Conservation (phyloP, 164 flowering plant species). For the Saururus chinensis region DNA sequence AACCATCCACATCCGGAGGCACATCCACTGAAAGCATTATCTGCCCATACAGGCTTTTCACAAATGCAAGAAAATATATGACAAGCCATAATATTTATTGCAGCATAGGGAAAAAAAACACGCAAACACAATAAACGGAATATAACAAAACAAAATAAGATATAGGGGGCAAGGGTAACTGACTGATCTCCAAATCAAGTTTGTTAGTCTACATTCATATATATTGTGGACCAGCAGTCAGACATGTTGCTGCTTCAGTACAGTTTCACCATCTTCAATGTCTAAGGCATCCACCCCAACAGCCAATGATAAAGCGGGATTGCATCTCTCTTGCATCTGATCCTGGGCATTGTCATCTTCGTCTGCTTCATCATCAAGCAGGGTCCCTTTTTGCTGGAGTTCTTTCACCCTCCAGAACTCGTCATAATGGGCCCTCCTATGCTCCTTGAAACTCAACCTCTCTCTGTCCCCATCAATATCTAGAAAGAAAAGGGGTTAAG, state of each 20-base stretch:
- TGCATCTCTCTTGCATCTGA: slow-evolving; percentile 3
- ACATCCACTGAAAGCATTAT: no score
- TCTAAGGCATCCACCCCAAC: slow-evolving; percentile 37
- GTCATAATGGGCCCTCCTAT: slow-evolving; percentile 74
- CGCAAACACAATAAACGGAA: no score
- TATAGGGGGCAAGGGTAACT: no score
- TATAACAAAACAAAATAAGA: no score
- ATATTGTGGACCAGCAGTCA: neutral
- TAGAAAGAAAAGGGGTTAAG: neutral
- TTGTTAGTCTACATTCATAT: no score
- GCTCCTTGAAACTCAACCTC: slow-evolving; percentile 56
- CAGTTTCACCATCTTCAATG: slow-evolving; percentile 18
- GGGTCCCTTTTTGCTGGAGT: slow-evolving; percentile 44
- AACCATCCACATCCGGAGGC: no score
- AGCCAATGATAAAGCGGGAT: slow-evolving; percentile 31
- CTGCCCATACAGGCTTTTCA: no score
- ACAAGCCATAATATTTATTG: no score
- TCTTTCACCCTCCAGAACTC: slow-evolving; percentile 80
- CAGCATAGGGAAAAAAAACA: no score
- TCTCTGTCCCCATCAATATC: slow-evolving; percentile 38
- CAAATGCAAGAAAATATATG: no score
- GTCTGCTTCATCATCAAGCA: slow-evolving; percentile 36
- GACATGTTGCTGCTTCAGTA: neutral
- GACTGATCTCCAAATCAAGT: no score
- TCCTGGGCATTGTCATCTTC: slow-evolving; percentile 24